These are phyloP conservation scores for Talaromyces atroroseus DNA, from an alignment of 2,329 filamentous ascomycete genomes.

Conservation along the genomic window DNA sequence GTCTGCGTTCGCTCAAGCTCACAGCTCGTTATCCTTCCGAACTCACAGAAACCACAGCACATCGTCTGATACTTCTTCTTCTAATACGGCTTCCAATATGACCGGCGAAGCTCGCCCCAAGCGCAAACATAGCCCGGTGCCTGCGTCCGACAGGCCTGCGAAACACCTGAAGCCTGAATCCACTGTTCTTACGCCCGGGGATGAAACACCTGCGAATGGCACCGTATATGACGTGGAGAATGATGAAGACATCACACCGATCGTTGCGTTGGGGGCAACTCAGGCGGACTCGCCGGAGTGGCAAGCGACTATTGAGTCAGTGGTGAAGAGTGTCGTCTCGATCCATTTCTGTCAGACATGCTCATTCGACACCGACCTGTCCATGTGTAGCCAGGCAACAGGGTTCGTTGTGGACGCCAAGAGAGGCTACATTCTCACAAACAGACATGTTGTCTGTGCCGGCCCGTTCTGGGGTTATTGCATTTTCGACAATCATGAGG, in stretches of 20 bases:
- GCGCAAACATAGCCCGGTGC: conserved; percentile 51
- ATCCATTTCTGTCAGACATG: conserved; percentile 98
- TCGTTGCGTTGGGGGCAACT: conserved; percentile 43
- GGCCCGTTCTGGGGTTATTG: conserved; percentile 98
- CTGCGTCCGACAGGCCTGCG: conserved; percentile 47
- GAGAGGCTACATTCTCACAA: conserved; percentile 81
- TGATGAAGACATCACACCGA: conserved; percentile 42
- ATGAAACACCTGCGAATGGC: conserved; percentile 39
- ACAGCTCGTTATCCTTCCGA: not conserved
- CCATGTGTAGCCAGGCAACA: conserved; percentile 89
- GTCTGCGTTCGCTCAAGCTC: not conserved
- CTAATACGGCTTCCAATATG: conserved; percentile 31
- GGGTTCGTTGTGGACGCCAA: conserved; percentile 97
- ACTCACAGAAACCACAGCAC: conserved; percentile 6
- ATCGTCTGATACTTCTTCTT: conserved; percentile 5
- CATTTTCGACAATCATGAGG: conserved; percentile 97
- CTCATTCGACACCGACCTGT: conserved; percentile 95
- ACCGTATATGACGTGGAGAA: conserved; percentile 42
- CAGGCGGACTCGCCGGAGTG: conserved; percentile 72
- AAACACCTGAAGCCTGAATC: conserved; percentile 51
- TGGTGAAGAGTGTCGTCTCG: conserved; percentile 94
- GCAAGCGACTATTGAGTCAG: conserved; percentile 91
- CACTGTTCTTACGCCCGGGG: conserved; percentile 35
- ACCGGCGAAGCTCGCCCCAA: conserved; percentile 47
- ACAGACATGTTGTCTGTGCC: conserved; percentile 87